Percentiles rank a stretch among this genome's conserved stretches.
phyloP scores from a whole-genome alignment of 169 alveolate species.

The Plasmodium gonderi region DNA sequence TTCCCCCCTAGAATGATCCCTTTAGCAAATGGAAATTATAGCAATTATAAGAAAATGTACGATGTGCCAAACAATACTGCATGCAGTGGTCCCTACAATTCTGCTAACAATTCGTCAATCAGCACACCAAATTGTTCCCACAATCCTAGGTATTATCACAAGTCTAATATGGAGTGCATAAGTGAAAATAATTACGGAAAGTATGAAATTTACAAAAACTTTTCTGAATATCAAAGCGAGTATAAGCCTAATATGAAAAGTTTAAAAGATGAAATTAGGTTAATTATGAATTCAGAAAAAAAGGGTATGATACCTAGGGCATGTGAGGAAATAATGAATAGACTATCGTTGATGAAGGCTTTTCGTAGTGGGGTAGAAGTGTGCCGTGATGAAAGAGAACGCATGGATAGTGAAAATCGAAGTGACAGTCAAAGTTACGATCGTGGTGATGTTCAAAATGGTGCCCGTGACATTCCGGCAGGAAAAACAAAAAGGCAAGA shows the following conservation, averaged over 20 bases:
- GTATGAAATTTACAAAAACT: slow-evolving; percentile 62
- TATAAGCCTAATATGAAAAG: slow-evolving; percentile 33
- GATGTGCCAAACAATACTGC: neutral
- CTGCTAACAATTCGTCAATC: neutral
- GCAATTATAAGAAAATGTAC: slow-evolving; percentile 9
- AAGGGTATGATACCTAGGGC: slow-evolving; percentile 84
- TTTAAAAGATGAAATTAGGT: slow-evolving; percentile 35
- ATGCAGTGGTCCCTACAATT: neutral
- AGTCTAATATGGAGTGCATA: slow-evolving; percentile 16
- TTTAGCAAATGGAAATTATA: slow-evolving; percentile 33
- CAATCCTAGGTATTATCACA: slow-evolving; percentile 13
- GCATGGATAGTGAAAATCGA: neutral
- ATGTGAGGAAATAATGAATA: slow-evolving; percentile 80
- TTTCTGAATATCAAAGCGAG: slow-evolving; percentile 63
- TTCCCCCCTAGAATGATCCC: slow-evolving; percentile 58
- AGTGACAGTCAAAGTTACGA: neutral
- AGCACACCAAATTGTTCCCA: neutral
- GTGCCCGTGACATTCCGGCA: neutral
- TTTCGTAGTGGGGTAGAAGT: neutral
- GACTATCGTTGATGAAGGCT: slow-evolving; percentile 26
- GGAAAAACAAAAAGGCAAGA: neutral
- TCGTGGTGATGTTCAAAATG: neutral
- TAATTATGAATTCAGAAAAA: slow-evolving; percentile 73
- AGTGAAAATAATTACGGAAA: slow-evolving; percentile 58
- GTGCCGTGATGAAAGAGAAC: neutral